These are phyloP conservation scores for Aureobasidium sp. DNA, from an alignment of 2,329 filamentous ascomycete genomes.

Conservation along the genomic window DNA sequence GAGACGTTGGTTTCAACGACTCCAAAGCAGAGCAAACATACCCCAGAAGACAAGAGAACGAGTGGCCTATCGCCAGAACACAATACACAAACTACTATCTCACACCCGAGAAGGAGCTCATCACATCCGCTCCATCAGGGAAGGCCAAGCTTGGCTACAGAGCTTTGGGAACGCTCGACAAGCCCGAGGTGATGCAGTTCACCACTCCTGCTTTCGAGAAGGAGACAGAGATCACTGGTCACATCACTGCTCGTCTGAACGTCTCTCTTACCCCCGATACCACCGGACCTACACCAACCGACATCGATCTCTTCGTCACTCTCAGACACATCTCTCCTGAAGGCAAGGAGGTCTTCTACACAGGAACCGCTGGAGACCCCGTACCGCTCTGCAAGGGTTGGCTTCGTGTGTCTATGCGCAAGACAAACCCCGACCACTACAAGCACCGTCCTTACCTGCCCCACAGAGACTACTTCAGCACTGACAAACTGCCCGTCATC, in stretches of 20 bases:
- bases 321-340: constrained; percentile 50
- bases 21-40: constrained; percentile 48
- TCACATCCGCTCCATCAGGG: constrained; percentile 25
- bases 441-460: constrained; percentile 51
- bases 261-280: constrained; percentile 46
- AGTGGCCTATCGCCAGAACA: constrained; percentile 61
- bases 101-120: constrained; percentile 40
- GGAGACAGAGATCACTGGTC: constrained; percentile 62
- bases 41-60: constrained; percentile 47
- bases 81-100: constrained; percentile 56
- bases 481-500: constrained; percentile 49
- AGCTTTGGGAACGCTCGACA: constrained; percentile 51
- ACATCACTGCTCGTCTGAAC: constrained; percentile 56
- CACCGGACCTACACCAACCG: constrained; percentile 37
- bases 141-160: constrained; percentile 47
- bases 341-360: constrained; percentile 56
- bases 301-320: constrained; percentile 59
- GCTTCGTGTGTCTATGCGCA: constrained; percentile 53
- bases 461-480: constrained; percentile 52
- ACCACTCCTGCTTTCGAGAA: constrained; percentile 48
- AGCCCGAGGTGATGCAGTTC: constrained; percentile 51
- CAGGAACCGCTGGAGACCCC: constrained; percentile 57
- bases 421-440: constrained; percentile 44
- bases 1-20: constrained; percentile 59
- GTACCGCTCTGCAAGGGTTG: constrained; percentile 59